Evolutionary conservation across 2,329 filamentous ascomycete species (phyloP).

Genomic region (Simplicillium sp.): DNA sequence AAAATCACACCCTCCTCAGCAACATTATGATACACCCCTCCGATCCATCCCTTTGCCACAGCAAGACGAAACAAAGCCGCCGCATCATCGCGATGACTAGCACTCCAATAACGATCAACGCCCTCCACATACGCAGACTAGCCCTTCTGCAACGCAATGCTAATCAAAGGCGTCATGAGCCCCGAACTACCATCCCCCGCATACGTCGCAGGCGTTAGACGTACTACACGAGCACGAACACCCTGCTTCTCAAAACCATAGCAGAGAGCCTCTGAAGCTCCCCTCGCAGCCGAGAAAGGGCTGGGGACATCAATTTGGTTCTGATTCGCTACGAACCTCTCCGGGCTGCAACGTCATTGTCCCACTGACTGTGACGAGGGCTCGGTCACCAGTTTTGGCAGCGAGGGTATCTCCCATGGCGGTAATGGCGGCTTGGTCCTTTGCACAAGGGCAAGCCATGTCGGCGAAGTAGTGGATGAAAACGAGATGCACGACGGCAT

Average conservation of each 20-base stretch:
- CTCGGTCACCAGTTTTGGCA: conserved; percentile 17
- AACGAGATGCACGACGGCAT: conserved; percentile 30
- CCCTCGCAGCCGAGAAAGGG: conserved; percentile 8
- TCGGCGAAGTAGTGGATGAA: conserved; percentile 29
- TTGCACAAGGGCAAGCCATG: conserved; percentile 8
- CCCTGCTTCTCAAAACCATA: conserved; percentile 16
- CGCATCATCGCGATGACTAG: conserved; percentile 26
- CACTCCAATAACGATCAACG: conserved; percentile 24
- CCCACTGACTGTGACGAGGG: conserved; percentile 25
- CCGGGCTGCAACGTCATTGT: conserved; percentile 18
- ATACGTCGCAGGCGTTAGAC: conserved; percentile 24
- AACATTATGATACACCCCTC: conserved; percentile 24
- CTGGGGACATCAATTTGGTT: conserved; percentile 8
- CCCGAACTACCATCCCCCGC: conserved; percentile 23
- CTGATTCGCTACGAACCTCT: conserved; percentile 18
- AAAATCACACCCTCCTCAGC: conserved; percentile 22
- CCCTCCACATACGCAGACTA: conserved; percentile 23
- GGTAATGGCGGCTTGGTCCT: conserved; percentile 23
- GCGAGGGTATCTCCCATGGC: conserved; percentile 22
- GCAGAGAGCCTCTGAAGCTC: conserved; percentile 14
- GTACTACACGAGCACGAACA: conserved; percentile 22
- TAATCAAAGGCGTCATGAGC: conserved; percentile 18
- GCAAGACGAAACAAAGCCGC: conserved; percentile 24
- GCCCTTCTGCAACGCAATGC: conserved; percentile 17
- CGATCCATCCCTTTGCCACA: conserved; percentile 24